A percentile compares a stretch with the other conserved stretches of the same genome.
Evolutionary conservation across 768 basidiomycete genomes (phyloP).

Genomic region (Leccinum broughii): DNA sequence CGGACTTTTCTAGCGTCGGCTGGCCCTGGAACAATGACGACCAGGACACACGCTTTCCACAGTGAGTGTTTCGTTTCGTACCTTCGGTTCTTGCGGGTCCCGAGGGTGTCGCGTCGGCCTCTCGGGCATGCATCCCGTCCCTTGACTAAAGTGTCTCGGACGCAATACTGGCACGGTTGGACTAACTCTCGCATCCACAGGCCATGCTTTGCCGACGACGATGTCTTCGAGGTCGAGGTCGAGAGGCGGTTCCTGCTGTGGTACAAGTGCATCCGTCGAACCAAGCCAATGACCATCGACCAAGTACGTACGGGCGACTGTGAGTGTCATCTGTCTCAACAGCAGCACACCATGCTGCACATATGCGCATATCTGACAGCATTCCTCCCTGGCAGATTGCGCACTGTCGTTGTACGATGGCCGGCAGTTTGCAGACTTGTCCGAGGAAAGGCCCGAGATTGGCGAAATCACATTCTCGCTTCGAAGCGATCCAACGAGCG

Average conservation of each 20-base stretch:
- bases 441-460: constrained; percentile 20
- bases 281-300: constrained; percentile 18
- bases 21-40: constrained; percentile 20
- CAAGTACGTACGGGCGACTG: constrained; percentile 25
- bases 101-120: neutral
- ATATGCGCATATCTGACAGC: neutral
- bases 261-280: constrained; percentile 30
- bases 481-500: neutral
- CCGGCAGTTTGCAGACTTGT: constrained; percentile 6
- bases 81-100: neutral
- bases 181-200: constrained; percentile 1
- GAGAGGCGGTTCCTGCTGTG: constrained; percentile 21
- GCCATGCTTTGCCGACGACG: constrained; percentile 17
- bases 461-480: constrained; percentile 26
- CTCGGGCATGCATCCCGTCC: neutral
- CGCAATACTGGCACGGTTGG: constrained; percentile 3
- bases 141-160: neutral
- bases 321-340: constrained; percentile 1
- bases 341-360: neutral
- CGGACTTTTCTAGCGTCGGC: neutral
- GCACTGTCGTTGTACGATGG: constrained; percentile 25
- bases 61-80: constrained; percentile 10
- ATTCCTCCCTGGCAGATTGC: constrained; percentile 13
- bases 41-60: constrained; percentile 7
- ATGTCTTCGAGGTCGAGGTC: constrained; percentile 21